A percentile compares a stretch with the other conserved stretches of the same genome.
Conservation (phyloP, 2,329 filamentous ascomycete genomes). For the Neofusicoccum umdonicola region DNA sequence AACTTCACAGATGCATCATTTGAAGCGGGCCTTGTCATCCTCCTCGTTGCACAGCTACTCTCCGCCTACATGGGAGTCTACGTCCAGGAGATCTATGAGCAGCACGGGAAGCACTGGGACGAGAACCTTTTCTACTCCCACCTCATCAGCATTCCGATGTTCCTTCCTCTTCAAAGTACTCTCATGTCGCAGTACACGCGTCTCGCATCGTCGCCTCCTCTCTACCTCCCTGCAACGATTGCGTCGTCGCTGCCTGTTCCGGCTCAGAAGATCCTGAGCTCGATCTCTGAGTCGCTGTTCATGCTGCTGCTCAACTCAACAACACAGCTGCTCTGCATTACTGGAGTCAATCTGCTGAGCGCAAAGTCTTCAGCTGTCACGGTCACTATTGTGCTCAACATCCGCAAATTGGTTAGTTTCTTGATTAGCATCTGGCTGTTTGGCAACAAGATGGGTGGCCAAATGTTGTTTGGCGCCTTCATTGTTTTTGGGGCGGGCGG, state of each 20-base stretch:
- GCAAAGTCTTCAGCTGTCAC: slow-evolving; percentile 87
- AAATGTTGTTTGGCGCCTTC: slow-evolving; percentile 76
- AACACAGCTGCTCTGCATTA: slow-evolving; percentile 93
- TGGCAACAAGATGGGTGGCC: slow-evolving; percentile 73
- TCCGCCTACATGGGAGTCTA: slow-evolving; percentile 95
- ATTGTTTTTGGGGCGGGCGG: slow-evolving; percentile 91
- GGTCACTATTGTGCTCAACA: slow-evolving; percentile 93
- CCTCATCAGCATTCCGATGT: slow-evolving; percentile 71
- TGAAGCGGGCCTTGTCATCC: slow-evolving; percentile 71
- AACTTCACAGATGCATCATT: slow-evolving; percentile 48
- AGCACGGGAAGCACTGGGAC: slow-evolving; percentile 85
- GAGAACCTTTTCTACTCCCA: slow-evolving; percentile 96
- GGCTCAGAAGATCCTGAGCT: slow-evolving; percentile 26
- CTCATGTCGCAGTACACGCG: slow-evolving; percentile 63
- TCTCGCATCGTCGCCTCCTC: slow-evolving; percentile 62
- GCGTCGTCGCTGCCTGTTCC: slow-evolving; percentile 30
- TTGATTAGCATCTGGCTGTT: slow-evolving; percentile 92
- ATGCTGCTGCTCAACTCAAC: slow-evolving; percentile 74
- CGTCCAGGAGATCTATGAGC: slow-evolving; percentile 83
- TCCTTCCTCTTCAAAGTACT: slow-evolving; percentile 67
- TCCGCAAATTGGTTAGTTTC: slow-evolving; percentile 88
- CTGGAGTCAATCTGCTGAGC: slow-evolving; percentile 90
- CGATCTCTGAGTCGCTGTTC: slow-evolving; percentile 64
- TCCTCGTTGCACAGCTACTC: slow-evolving; percentile 84
- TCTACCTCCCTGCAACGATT: slow-evolving; percentile 41